Evolutionary conservation across 1,284 basidiomycete species (phyloP).

Genomic region (Meripilus lineatus): DNA sequence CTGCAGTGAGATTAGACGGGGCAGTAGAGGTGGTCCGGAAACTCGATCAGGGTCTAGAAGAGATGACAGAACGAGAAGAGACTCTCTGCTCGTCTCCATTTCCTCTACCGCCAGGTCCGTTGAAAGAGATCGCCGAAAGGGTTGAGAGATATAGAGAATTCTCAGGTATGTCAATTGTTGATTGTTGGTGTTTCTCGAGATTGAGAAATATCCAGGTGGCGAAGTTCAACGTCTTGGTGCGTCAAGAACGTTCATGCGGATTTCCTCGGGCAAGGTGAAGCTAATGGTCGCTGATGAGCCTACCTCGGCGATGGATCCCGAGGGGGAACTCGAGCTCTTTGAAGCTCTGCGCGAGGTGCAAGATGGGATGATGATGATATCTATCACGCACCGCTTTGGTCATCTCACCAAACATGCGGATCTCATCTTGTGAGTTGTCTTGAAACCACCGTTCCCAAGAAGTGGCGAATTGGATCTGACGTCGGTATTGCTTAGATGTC

Average conservation of each 20-base stretch:
- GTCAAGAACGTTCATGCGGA: constrained; percentile 13
- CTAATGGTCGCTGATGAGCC: constrained; percentile 14
- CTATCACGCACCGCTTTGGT: constrained; percentile 67
- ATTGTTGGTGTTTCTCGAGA: too few species aligned
- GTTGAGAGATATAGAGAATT: constrained; percentile 7
- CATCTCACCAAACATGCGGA: constrained; percentile 68
- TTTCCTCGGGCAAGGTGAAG: constrained; percentile 6
- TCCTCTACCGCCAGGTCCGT: constrained; percentile 1
- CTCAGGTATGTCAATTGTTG: too few species aligned
- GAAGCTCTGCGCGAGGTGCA: constrained; percentile 52
- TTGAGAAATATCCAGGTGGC: too few species aligned
- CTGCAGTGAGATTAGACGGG: constrained; percentile 58
- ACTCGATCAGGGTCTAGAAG: constrained; percentile 53
- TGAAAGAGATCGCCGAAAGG: constrained; percentile 7
- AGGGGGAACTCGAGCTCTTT: constrained; percentile 40
- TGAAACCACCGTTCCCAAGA: neutral
- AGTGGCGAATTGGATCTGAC: neutral
- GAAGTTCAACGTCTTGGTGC: constrained; percentile 14
- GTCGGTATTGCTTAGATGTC: constrained; percentile 39
- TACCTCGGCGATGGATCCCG: constrained; percentile 15
- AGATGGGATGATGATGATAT: constrained; percentile 69
- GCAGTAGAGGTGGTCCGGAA: constrained; percentile 52
- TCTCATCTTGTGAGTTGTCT: constrained; percentile 53
- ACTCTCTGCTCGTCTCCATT: constrained; percentile 1
- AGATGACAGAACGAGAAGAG: constrained; percentile 18